These are phyloP conservation scores for Globisporangium alternatum DNA, from an alignment of 352 stramenopile genomes.

Conservation along the genomic window DNA sequence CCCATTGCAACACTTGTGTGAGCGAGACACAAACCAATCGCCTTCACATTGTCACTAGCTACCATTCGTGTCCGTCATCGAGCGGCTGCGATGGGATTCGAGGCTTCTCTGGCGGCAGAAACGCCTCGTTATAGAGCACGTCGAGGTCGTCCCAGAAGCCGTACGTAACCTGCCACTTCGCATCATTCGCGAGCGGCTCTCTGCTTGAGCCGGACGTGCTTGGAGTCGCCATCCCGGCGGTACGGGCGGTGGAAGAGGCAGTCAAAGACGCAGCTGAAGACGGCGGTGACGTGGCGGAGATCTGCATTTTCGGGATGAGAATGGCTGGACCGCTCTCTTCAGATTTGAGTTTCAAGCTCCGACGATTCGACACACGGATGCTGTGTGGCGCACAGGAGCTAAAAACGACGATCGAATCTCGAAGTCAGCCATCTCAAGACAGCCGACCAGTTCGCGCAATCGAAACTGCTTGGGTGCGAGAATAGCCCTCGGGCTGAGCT, in stretches of 20 bases:
- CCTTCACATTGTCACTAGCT: neutral
- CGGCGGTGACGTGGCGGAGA: neutral
- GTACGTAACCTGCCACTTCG: conserved; percentile 45
- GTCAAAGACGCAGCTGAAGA: neutral
- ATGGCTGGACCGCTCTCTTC: neutral
- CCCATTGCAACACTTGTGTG: neutral
- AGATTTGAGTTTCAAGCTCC: neutral
- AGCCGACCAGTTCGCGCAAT: neutral
- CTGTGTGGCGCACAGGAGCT: neutral
- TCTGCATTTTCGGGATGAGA: neutral
- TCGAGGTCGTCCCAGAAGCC: conserved; percentile 63
- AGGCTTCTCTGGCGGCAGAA: conserved; percentile 37
- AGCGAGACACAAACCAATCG: neutral
- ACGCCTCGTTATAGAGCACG: conserved; percentile 37
- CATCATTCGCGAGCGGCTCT: neutral
- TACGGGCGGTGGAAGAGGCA: neutral
- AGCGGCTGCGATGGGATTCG: conserved; percentile 29
- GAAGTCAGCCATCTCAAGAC: neutral
- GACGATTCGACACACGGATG: neutral
- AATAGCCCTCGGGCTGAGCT: neutral
- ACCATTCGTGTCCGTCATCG: conserved; percentile 45
- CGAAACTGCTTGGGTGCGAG: neutral
- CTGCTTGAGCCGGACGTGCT: neutral
- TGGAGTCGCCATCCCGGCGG: neutral
- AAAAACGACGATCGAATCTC: neutral